Evolutionary conservation across 345 rosid genomes (phyloP).

Genomic region (Eucalyptus melliodora): DNA sequence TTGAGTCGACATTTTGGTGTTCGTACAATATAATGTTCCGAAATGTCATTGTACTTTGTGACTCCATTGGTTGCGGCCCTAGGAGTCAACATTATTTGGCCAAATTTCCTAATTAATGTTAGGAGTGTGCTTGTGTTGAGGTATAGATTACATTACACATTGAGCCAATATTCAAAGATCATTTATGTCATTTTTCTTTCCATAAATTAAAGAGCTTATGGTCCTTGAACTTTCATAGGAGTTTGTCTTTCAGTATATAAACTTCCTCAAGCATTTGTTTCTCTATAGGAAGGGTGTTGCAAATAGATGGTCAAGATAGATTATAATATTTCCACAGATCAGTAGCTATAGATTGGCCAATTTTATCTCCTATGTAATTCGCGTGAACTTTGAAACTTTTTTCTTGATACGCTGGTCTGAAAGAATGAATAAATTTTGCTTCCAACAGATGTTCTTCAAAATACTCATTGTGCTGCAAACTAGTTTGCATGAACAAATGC

Average conservation of each 20-base stretch:
- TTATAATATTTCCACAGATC: neutral
- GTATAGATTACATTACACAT: neutral
- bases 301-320: neutral
- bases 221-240: neutral
- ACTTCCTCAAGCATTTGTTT: neutral
- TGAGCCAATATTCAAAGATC: neutral
- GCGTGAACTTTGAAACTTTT: neutral
- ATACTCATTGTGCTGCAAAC: neutral
- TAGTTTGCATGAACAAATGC: neutral
- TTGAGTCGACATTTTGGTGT: neutral
- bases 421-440: neutral
- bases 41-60: neutral
- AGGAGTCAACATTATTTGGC: neutral
- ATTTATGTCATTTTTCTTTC: neutral
- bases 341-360: neutral
- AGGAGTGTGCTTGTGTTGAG: neutral
- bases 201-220: neutral
- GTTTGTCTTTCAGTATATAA: neutral
- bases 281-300: neutral
- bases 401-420: neutral
- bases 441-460: neutral
- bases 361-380: neutral
- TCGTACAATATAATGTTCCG: neutral
- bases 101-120: neutral
- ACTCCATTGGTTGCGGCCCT: neutral